phyloP scores from a whole-genome alignment of 192 early-diverging fungal genomes.

The Coemansia sp. region DNA sequence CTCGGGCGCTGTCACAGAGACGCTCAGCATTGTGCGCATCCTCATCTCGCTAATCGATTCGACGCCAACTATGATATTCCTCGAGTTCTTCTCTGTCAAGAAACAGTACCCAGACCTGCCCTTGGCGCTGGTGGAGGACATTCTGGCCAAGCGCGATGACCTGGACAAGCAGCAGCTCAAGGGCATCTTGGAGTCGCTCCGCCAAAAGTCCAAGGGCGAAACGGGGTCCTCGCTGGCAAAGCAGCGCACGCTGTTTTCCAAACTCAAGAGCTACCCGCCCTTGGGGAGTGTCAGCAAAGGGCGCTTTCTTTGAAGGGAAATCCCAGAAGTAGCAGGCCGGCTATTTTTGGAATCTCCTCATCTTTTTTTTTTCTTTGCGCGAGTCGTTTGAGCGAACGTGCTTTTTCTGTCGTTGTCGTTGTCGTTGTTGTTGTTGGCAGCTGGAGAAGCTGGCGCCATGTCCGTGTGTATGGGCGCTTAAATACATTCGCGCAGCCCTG shows the following conservation, averaged over 20 bases:
- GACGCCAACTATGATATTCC: conserved; percentile 77
- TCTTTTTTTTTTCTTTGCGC: background rate
- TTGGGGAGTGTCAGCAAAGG: conserved; percentile 24
- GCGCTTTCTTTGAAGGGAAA: background rate
- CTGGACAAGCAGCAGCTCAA: conserved; percentile 80
- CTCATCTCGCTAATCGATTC: conserved; percentile 78
- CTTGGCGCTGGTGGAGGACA: conserved; percentile 87
- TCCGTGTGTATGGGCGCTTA: background rate
- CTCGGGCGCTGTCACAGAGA: conserved; percentile 65
- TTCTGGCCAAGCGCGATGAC: conserved; percentile 86
- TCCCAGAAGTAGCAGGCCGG: background rate
- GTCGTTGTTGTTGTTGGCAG: background rate
- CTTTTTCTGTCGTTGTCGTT: no score
- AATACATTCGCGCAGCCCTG: no score
- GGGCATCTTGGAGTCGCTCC: conserved; percentile 82
- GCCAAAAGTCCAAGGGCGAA: conserved; percentile 49
- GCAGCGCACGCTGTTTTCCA: conserved; percentile 48
- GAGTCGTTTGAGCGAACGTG: background rate
- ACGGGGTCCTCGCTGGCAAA: conserved; percentile 48
- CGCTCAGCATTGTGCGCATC: conserved; percentile 81
- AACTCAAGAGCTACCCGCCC: conserved; percentile 44
- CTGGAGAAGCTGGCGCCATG: background rate
- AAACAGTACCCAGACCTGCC: conserved; percentile 91
- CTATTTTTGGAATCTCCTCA: background rate
- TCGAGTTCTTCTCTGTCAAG: conserved; percentile 90